These are phyloP conservation scores for Chaetomiaceae sp. DNA, from an alignment of 2,329 filamentous ascomycete genomes.

Conservation along the genomic window DNA sequence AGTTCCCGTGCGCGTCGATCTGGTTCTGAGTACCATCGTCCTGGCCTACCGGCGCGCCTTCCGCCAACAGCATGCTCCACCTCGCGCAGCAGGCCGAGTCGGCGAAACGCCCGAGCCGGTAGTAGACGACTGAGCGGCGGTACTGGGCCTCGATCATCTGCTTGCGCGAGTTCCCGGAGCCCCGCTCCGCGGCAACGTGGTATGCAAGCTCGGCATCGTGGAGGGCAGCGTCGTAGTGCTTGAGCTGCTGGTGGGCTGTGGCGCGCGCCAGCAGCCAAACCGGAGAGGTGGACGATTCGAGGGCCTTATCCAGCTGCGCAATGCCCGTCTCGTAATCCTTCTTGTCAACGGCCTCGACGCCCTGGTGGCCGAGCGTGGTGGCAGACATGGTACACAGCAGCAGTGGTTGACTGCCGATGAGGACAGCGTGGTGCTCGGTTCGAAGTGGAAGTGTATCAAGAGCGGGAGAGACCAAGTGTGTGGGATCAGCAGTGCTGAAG, in stretches of 20 bases:
- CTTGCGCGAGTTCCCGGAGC: slow-evolving; percentile 51
- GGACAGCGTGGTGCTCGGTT: too few relatives aligned
- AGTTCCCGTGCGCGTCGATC: slow-evolving; percentile 43
- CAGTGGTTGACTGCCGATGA: too few relatives aligned
- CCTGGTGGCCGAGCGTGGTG: slow-evolving; percentile 47
- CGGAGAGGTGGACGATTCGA: slow-evolving; percentile 61
- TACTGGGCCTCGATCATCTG: slow-evolving; percentile 77
- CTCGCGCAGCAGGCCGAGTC: slow-evolving; percentile 68
- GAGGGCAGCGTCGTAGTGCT: slow-evolving; percentile 57
- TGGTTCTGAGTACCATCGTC: slow-evolving; percentile 33
- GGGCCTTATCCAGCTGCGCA: slow-evolving; percentile 58
- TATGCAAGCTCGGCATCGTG: slow-evolving; percentile 63
- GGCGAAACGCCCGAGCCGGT: slow-evolving; percentile 62
- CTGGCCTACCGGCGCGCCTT: slow-evolving; percentile 33
- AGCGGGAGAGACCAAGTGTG: too few relatives aligned
- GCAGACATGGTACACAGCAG: slow-evolving; percentile 40
- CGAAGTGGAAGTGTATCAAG: too few relatives aligned
- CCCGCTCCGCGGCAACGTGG: slow-evolving; percentile 57
- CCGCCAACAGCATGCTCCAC: slow-evolving; percentile 43
- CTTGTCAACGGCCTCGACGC: slow-evolving; percentile 57
- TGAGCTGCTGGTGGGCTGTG: slow-evolving; percentile 64
- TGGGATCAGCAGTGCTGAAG: too few relatives aligned
- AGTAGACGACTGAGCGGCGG: slow-evolving; percentile 68
- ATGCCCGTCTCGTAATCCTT: slow-evolving; percentile 64
- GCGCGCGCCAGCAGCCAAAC: slow-evolving; percentile 78